Evolutionary conservation across 1,139 yeast genomes (phyloP).

Genomic region (Blastobotrys persicus): DNA sequence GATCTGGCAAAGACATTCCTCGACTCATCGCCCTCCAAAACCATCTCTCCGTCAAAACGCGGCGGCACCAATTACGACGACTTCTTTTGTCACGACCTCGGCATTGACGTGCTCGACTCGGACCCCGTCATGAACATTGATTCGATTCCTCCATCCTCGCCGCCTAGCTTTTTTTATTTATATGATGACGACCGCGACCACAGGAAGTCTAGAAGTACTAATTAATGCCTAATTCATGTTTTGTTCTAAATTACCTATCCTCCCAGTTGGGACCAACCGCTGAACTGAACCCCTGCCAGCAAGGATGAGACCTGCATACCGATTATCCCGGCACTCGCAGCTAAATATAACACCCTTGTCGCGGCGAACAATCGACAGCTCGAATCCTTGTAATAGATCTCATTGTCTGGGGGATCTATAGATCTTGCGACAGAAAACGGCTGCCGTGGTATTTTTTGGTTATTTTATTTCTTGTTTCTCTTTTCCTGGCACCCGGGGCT

Average conservation of each 20-base stretch:
- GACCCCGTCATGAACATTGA: conserved; percentile 19
- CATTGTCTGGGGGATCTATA: not conserved
- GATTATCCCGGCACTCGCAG: too few relatives aligned
- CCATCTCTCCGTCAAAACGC: conserved; percentile 27
- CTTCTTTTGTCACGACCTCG: not conserved
- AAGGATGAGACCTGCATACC: not conserved
- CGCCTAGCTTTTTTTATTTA: conserved; percentile 25
- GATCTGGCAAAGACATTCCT: conserved; percentile 33
- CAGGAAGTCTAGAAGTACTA: conserved; percentile 4
- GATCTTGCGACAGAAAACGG: not conserved
- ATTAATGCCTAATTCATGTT: not conserved
- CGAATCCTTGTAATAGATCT: not conserved
- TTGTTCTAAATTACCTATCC: not conserved
- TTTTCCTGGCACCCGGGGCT: too few relatives aligned
- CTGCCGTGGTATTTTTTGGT: too few relatives aligned
- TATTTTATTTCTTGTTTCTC: too few relatives aligned
- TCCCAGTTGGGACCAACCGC: not conserved
- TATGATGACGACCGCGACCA: conserved; percentile 19
- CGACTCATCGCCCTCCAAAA: conserved; percentile 33
- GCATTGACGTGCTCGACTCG: conserved; percentile 16
- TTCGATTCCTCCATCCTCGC: conserved; percentile 21
- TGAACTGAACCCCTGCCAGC: not conserved
- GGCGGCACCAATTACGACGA: conserved; percentile 10
- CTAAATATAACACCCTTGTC: not conserved
- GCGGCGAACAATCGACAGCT: not conserved